Evolutionary conservation across 1,284 basidiomycete species (phyloP).

Genomic region (Rhodotorula sp.): DNA sequence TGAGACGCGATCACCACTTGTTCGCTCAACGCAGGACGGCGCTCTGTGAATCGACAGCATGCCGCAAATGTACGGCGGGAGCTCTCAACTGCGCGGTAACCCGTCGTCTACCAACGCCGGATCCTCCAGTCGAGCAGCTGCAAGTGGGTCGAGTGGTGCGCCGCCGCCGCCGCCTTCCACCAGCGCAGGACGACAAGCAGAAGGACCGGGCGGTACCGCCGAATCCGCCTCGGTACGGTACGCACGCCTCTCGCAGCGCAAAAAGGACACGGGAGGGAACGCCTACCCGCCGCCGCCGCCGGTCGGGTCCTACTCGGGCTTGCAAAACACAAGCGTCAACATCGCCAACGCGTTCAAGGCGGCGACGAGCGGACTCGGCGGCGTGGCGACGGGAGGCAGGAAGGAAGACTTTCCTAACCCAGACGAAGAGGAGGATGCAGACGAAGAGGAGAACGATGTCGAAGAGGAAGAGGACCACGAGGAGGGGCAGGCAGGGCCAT

Average conservation of each 20-base stretch:
- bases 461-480: conserved; percentile 6
- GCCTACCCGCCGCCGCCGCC: conserved; percentile 49
- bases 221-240: conserved; percentile 57
- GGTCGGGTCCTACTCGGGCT: conserved; percentile 28
- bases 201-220: conserved; percentile 15
- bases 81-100: no score
- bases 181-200: no score
- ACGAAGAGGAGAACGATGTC: conserved; percentile 3
- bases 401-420: conserved; percentile 21
- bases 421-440: conserved; percentile 9
- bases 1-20: no score
- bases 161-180: no score
- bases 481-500: background rate
- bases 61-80: no score
- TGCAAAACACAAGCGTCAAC: conserved; percentile 68
- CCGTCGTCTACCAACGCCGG: no score
- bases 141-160: no score
- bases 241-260: conserved; percentile 59
- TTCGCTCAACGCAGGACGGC: no score
- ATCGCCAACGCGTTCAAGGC: conserved; percentile 70
- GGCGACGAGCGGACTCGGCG: conserved; percentile 30
- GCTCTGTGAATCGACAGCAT: no score
- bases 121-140: no score
- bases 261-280: conserved; percentile 44
- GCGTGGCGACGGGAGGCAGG: conserved; percentile 13